Evolutionary conservation across 2,329 filamentous ascomycete species (phyloP), one percentile per base, ranked within the genome.

Genomic region (Colletotrichum horii): DNA sequence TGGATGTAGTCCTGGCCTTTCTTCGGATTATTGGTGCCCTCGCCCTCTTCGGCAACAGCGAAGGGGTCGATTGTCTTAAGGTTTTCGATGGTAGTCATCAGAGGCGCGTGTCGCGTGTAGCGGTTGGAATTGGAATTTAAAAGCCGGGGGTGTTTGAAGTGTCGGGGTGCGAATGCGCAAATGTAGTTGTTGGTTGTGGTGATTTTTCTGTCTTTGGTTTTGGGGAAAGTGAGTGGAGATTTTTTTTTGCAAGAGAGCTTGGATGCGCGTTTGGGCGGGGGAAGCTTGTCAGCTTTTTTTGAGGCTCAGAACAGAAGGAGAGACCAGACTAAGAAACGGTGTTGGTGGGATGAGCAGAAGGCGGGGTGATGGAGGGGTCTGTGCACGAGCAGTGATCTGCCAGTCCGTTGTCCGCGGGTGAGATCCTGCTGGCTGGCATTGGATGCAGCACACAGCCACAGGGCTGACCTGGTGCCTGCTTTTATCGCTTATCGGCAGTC

Each of bases 61-160:
- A 78, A 78, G 77, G 77, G 77, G 77, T 78, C 77, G 72, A 78
- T 74, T 34, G 75, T 70, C 70, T 78, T 78, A 58, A 78, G 76
- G 75, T 78, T 78, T 75, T 78, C 77, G 77, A 78, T 78, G 77
- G 77, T 78, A 71, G 77, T 78, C 77, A 78, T 78, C 65, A 75
- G 71, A 75, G 66, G 61, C 73, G 66, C 61, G 72, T 52, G 52
- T 26, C 48, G 52, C 64, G 74, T 55, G 66, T 66, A 12, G 68
- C 48, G 43, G 58, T 8, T 58, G 15, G 34, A 56, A 28, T 36
- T 58, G 48, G 28, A 11, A 11, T 28, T 36, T 34, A 16, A 28
- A 26, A 26, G 26, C 22, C 15, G n/a, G n/a, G 12, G 12, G 28
- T 71, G 26, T 32, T 19, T 4, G 12, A 6, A 34, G n/a, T 52